These are phyloP conservation scores for Diutina pseudorugosa DNA, from an alignment of 1,139 yeast species.

Conservation along the genomic window DNA sequence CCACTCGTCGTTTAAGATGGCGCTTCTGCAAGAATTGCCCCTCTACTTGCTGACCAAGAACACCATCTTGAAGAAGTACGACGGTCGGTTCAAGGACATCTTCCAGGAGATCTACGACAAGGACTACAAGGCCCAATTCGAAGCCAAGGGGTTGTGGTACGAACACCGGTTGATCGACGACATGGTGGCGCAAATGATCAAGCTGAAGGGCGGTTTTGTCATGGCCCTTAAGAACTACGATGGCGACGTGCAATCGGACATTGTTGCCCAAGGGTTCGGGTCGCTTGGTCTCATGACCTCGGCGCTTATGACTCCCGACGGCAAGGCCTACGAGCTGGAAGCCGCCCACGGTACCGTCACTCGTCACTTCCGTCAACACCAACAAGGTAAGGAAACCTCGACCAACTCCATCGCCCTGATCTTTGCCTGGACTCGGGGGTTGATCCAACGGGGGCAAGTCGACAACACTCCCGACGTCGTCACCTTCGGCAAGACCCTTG, in stretches of 20 bases:
- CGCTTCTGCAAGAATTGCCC: conserved; percentile 52
- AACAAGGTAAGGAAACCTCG: conserved; percentile 74
- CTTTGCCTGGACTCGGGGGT: conserved; percentile 81
- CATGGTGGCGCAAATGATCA: conserved; percentile 84
- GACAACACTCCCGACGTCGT: conserved; percentile 64
- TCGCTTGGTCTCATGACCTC: conserved; percentile 80
- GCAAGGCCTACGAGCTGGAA: conserved; percentile 71
- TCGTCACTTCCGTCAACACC: conserved; percentile 76
- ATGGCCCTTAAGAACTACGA: conserved; percentile 80
- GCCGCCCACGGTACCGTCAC: conserved; percentile 88
- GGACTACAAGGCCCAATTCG: conserved; percentile 46
- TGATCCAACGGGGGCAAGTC: conserved; percentile 68
- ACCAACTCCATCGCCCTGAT: conserved; percentile 79
- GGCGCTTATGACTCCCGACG: conserved; percentile 76
- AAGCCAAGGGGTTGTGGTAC: conserved; percentile 57
- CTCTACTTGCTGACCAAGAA: conserved; percentile 66
- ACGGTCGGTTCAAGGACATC: conserved; percentile 72
- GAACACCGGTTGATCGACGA: conserved; percentile 80
- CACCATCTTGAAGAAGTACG: conserved; percentile 72
- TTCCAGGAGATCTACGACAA: conserved; percentile 55
- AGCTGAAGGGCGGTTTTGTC: conserved; percentile 73
- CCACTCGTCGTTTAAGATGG: conserved; percentile 66
- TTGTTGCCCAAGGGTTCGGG: conserved; percentile 81
- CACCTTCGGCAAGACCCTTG: conserved; percentile 52
- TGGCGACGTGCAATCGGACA: conserved; percentile 79